Percentiles rank a stretch among this genome's conserved stretches.
Conservation (phyloP, 257 asterid genomes). For the Catharanthus roseus region DNA sequence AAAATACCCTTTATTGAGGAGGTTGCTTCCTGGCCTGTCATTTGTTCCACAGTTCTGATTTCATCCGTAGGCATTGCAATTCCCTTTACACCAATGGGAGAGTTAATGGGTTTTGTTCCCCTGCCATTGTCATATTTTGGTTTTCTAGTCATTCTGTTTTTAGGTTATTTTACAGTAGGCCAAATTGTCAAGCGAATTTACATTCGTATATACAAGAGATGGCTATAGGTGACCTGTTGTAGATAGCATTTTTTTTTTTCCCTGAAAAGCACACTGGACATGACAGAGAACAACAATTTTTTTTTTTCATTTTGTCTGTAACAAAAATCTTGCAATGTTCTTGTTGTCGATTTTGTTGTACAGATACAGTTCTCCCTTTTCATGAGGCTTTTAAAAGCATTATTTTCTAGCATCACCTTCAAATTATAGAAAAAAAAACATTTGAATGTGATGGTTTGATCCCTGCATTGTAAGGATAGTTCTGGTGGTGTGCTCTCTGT, state of each 20-base stretch:
- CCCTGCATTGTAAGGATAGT: neutral
- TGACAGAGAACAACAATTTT: conserved; percentile 1
- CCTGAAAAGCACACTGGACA: neutral
- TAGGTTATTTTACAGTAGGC: conserved; percentile 17
- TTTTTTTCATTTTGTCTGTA: neutral
- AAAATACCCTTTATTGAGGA: conserved; percentile 21
- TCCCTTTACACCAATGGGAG: conserved; percentile 14
- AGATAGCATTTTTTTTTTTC: neutral
- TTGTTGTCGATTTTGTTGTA: neutral
- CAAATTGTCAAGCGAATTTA: conserved; percentile 20
- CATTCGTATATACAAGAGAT: conserved; percentile 13
- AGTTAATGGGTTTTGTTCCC: conserved; percentile 4
- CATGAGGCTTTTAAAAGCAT: conserved; percentile 1
- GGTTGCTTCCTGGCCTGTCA: conserved; percentile 25
- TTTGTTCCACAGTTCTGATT: conserved; percentile 19
- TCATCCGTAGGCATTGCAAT: conserved; percentile 22
- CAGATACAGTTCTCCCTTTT: neutral
- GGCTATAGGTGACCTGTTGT: conserved; percentile 9
- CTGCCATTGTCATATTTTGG: conserved; percentile 19
- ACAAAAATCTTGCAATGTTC: conserved; percentile 13
- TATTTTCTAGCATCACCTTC: conserved; percentile 11
- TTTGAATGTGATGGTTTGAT: conserved; percentile 8
- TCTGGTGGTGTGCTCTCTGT: neutral
- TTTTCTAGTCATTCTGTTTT: conserved; percentile 19
- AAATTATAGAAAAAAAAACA: conserved; percentile 14